Conservation (phyloP, 768 basidiomycete genomes). For the Crucibulum laeve region DNA sequence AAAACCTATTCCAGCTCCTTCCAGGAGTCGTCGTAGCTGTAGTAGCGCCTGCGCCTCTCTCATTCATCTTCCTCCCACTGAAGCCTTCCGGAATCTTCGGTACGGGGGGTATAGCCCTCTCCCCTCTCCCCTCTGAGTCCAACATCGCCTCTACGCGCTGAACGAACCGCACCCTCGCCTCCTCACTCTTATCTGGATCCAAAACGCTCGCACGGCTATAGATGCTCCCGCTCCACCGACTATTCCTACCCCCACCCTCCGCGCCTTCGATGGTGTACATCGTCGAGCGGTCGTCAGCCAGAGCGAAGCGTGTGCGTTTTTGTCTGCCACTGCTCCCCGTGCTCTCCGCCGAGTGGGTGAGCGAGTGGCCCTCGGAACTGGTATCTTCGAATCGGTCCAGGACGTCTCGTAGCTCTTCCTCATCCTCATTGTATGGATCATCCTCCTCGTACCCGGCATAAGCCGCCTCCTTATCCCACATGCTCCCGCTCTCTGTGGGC, state of each 20-base stretch:
- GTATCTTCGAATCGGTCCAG: slow-evolving; percentile 33
- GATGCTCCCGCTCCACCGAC: slow-evolving; percentile 41
- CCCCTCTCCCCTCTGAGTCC: slow-evolving; percentile 24
- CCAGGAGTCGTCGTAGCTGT: slow-evolving; percentile 11
- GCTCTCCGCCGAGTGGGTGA: slow-evolving; percentile 11
- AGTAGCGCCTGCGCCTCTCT: too few relatives aligned
- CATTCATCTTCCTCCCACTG: too few relatives aligned
- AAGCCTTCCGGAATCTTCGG: slow-evolving; percentile 35
- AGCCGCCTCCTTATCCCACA: slow-evolving; percentile 13
- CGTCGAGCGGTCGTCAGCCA: slow-evolving; percentile 16
- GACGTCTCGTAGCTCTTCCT: slow-evolving; percentile 29
- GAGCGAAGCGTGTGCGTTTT: too few relatives aligned
- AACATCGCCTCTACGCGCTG: slow-evolving; percentile 50
- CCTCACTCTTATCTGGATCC: slow-evolving; percentile 48
- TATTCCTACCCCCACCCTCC: slow-evolving; percentile 23
- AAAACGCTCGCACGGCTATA: slow-evolving; percentile 50
- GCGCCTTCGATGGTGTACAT: slow-evolving; percentile 19
- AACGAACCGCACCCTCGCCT: slow-evolving; percentile 45
- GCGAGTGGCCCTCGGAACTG: slow-evolving; percentile 5
- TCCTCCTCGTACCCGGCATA: slow-evolving; percentile 16
- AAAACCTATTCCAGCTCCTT: slow-evolving; percentile 26
- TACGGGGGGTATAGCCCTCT: slow-evolving; percentile 34
- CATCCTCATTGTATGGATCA: too few relatives aligned
- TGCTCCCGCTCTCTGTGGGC: not conserved
- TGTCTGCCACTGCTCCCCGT: too few relatives aligned